These are phyloP conservation scores for Phlegmacium glaucopus DNA, from an alignment of 768 basidiomycete genomes.

Conservation along the genomic window DNA sequence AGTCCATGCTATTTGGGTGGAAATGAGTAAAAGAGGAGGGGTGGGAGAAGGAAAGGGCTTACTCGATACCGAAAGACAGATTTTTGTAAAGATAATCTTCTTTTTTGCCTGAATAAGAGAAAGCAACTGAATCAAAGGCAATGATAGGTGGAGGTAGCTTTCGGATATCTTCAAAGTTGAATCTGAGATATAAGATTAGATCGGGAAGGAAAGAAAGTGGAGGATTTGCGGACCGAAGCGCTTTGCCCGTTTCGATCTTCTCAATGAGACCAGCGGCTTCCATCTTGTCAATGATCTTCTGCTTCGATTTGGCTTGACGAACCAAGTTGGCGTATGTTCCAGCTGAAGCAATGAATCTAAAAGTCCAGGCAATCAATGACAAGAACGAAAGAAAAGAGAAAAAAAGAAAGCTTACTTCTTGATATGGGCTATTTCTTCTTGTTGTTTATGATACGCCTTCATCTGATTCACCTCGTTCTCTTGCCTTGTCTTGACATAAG, in stretches of 20 bases:
- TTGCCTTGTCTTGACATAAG: slow-evolving; percentile 92
- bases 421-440: slow-evolving; percentile 97
- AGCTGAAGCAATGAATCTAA: slow-evolving; percentile 95
- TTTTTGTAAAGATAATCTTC: slow-evolving; percentile 85
- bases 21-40: background rate
- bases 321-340: slow-evolving; percentile 99
- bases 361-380: slow-evolving; percentile 6
- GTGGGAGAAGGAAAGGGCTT: slow-evolving; percentile 12
- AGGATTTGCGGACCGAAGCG: slow-evolving; percentile 44
- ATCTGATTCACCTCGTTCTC: slow-evolving; percentile 99
- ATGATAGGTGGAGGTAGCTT: slow-evolving; percentile 97
- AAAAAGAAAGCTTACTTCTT: slow-evolving; percentile 66
- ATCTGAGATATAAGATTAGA: slow-evolving; percentile 31
- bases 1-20: slow-evolving; percentile 96
- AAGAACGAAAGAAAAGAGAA: background rate
- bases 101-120: slow-evolving; percentile 90
- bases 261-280: slow-evolving; percentile 97
- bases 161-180: slow-evolving; percentile 94
- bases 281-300: slow-evolving; percentile 99
- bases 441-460: slow-evolving; percentile 99
- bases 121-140: slow-evolving; percentile 92
- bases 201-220: background rate
- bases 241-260: slow-evolving; percentile 73
- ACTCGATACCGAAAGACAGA: slow-evolving; percentile 98
- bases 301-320: slow-evolving; percentile 98